Evolutionary conservation across 2,329 filamentous ascomycete species (phyloP).

Genomic region (Ascochyta rabiei): DNA sequence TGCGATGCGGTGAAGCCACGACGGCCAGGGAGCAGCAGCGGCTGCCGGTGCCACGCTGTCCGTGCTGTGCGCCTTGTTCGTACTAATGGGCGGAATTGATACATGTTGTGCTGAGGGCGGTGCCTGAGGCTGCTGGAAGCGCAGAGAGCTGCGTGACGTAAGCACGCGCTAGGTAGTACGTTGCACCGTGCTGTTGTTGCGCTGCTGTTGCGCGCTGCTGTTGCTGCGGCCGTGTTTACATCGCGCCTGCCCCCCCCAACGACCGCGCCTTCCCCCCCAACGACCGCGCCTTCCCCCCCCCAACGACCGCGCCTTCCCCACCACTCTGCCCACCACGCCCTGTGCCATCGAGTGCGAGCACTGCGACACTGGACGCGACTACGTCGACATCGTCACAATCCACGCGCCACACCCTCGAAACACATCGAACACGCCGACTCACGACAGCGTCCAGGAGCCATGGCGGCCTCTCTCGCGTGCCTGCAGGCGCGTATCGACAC

Average conservation of each 20-base stretch:
- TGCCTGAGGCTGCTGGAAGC: constrained; percentile 29
- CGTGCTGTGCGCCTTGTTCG: constrained; percentile 31
- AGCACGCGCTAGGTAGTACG: constrained; percentile 19
- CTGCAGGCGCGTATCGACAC: constrained; percentile 79
- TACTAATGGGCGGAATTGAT: constrained; percentile 37
- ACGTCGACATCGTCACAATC: no score
- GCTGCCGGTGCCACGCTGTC: constrained; percentile 36
- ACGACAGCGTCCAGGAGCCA: constrained; percentile 14
- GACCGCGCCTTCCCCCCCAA: no score
- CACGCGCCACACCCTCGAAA: not conserved
- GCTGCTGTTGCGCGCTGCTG: no score
- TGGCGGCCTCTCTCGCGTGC: constrained; percentile 59
- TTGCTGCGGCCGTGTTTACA: constrained; percentile 17
- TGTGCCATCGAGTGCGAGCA: constrained; percentile 5
- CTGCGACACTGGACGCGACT: not conserved
- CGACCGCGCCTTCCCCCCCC: constrained; percentile 9
- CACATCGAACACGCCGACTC: not conserved
- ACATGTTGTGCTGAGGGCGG: constrained; percentile 35
- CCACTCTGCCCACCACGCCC: constrained; percentile 6
- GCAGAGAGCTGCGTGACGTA: constrained; percentile 32
- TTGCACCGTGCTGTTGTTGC: no score
- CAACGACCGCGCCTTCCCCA: constrained; percentile 7
- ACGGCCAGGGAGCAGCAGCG: constrained; percentile 30
- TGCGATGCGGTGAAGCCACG: constrained; percentile 34
- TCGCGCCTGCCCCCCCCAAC: constrained; percentile 23